Percentiles rank a stretch among this genome's conserved stretches.
Conservation (phyloP, 306 rosid genomes). For the Cicer arietinum region DNA sequence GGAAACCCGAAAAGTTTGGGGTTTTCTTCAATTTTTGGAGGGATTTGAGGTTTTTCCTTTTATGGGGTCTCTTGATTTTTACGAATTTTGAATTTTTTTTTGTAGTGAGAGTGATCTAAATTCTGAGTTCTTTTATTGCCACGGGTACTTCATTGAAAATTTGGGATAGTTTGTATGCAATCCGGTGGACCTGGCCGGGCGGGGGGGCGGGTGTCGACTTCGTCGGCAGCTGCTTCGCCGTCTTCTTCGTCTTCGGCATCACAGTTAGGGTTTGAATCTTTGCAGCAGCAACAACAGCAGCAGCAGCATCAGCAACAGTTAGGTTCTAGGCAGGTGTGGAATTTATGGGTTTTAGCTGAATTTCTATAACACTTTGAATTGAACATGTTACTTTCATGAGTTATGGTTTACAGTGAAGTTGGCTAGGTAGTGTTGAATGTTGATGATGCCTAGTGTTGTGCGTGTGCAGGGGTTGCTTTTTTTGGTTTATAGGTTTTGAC, state of each 20-base stretch:
- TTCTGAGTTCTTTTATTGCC: constrained; percentile 38
- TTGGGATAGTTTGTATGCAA: constrained; percentile 71
- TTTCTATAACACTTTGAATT: constrained; percentile 40
- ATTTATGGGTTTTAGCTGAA: constrained; percentile 41
- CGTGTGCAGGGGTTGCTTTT: constrained; percentile 19
- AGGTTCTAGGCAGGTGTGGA: constrained; percentile 89
- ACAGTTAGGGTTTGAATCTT: constrained; percentile 78
- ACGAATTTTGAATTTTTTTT: constrained; percentile 3
- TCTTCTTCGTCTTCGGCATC: constrained; percentile 95
- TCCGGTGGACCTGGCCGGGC: constrained; percentile 89
- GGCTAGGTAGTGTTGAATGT: neutral
- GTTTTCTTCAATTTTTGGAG: constrained; percentile 54
- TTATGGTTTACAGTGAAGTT: constrained; percentile 5
- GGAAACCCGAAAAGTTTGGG: constrained; percentile 39
- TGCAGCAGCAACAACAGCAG: constrained; percentile 79
- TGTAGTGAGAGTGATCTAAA: constrained; percentile 50
- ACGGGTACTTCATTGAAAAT: constrained; percentile 35
- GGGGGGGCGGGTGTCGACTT: constrained; percentile 73
- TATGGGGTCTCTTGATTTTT: constrained; percentile 43
- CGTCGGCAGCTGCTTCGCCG: constrained; percentile 91
- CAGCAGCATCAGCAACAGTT: constrained; percentile 67
- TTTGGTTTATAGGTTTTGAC: constrained; percentile 31
- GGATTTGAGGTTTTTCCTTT: constrained; percentile 50
- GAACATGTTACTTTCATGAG: constrained; percentile 40
- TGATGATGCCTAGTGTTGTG: constrained; percentile 29